Evolutionary conservation across 164 flowering plant species (phyloP), one percentile per base, ranked within the genome.

Genomic region (Platanus orientalis): DNA sequence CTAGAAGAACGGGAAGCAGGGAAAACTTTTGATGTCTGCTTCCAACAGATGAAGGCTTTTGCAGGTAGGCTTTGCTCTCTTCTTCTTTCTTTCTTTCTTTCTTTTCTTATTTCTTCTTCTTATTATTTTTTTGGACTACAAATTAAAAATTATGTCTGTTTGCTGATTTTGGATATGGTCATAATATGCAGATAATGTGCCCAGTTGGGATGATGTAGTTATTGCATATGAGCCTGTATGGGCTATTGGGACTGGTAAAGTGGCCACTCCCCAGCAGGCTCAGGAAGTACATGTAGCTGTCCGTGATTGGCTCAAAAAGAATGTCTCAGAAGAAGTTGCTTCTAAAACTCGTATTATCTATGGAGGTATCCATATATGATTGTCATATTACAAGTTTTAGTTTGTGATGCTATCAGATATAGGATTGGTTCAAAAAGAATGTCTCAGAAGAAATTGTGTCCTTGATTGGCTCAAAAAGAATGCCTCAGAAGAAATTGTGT

Each of bases 21-120:
- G 30, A 90, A 94, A 75, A 94, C 98, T 61, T 90, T 90, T 80
- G 98, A 94, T 71, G 88, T 90, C 54, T 90, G 98, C 67, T 89
- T 83, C 70, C 72, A 80, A 80, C 98, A 94, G 66, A 27, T 94
- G 80, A 94, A 90, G 73, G 97, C 97, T 64, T 90, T 63, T 77
- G 90, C 98, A 62, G 96, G 98, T 66, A 79, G 10, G 47, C 21
- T 45, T 58, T 57, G n/a, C n/a, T n/a, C n/a, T n/a, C n/a, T n/a
- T n/a, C n/a, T n/a, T n/a, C n/a, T n/a, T n/a, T n/a, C n/a, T n/a
- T n/a, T n/a, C n/a, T n/a, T n/a, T n/a, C n/a, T n/a, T n/a, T n/a
- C n/a, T 57, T 58, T 32, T 16, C 24, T 34, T 10, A 34, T 5
- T 34, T 5, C 30, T 6, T 27, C 53, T 21, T 53, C 39, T 34